Evolutionary conservation across 352 stramenopile genomes (phyloP).

Genomic region (Phytophthora palmivora): DNA sequence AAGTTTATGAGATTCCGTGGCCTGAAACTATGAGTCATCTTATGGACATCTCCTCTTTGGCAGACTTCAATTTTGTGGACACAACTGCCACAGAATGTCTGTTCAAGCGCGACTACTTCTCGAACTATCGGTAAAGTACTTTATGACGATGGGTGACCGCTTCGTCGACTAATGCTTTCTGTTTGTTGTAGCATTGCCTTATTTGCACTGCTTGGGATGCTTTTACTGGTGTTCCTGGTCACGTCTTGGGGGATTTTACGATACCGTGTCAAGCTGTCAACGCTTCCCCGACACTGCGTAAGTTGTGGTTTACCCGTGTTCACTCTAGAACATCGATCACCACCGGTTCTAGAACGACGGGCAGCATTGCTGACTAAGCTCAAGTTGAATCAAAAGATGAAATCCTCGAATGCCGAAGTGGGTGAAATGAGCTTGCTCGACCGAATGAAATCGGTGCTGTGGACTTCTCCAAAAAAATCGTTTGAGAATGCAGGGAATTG

Average conservation of each 20-base stretch:
- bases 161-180: background rate
- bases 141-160: background rate
- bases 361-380: conserved; percentile 53
- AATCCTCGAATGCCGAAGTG: background rate
- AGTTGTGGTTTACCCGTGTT: conserved; percentile 68
- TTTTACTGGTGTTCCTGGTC: conserved; percentile 44
- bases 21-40: conserved; percentile 59
- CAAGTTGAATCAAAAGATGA: conserved; percentile 44
- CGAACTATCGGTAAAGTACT: conserved; percentile 51
- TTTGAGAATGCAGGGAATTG: conserved; percentile 18
- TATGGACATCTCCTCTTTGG: conserved; percentile 75
- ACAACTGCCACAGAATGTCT: conserved; percentile 75
- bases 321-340: conserved; percentile 38
- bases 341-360: conserved; percentile 40
- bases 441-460: conserved; percentile 37
- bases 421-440: conserved; percentile 29
- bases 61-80: conserved; percentile 74
- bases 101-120: conserved; percentile 69
- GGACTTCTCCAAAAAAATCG: conserved; percentile 8
- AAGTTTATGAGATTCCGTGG: conserved; percentile 79
- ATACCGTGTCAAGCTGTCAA: conserved; percentile 63
- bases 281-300: conserved; percentile 66
- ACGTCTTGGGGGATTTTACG: conserved; percentile 59
- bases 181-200: conserved; percentile 43
- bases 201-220: conserved; percentile 47